Percentiles rank a stretch among this genome's conserved stretches.
Evolutionary conservation across 208 protist genomes (phyloP).

Genomic region (Kentomonas sorsogonicus): DNA sequence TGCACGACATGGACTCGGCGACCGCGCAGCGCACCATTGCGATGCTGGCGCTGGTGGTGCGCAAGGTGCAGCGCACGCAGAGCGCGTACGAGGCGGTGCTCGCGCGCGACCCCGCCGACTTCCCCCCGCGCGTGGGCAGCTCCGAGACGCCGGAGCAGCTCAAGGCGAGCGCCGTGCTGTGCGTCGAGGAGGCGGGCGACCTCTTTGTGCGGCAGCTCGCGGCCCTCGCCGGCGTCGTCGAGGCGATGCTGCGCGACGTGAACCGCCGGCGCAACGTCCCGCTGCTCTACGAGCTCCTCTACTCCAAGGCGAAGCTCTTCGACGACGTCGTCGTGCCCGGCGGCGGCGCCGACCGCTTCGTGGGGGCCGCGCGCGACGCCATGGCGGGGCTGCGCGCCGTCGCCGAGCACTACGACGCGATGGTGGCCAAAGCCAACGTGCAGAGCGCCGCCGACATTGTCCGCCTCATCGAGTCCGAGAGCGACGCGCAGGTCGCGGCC

Average conservation of each 20-base stretch:
- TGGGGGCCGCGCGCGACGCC: conserved; percentile 12
- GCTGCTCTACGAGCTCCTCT: conserved; percentile 79
- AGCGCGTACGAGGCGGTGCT: conserved; percentile 15
- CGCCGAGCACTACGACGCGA: conserved; percentile 38
- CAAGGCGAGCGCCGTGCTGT: neutral
- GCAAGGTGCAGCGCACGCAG: conserved; percentile 36
- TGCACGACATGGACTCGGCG: conserved; percentile 67
- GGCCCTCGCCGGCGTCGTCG: conserved; percentile 46
- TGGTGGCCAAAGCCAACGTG: conserved; percentile 30
- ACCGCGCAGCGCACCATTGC: conserved; percentile 51
- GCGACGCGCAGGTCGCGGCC: neutral
- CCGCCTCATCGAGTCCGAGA: neutral
- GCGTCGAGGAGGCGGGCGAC: conserved; percentile 17
- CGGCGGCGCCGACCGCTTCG: too few relatives aligned
- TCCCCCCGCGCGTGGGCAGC: neutral
- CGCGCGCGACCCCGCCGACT: neutral
- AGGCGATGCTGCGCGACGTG: conserved; percentile 43
- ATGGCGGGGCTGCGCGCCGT: conserved; percentile 19
- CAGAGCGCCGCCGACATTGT: conserved; percentile 8
- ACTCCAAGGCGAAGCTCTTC: conserved; percentile 31
- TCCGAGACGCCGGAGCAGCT: neutral
- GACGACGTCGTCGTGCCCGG: neutral
- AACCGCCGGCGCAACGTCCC: conserved; percentile 47
- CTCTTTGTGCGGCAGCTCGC: conserved; percentile 55
- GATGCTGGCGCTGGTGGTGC: conserved; percentile 38